Percentiles rank a stretch among this genome's conserved stretches.
These are phyloP conservation scores for Porcisia hertigi DNA, from an alignment of 208 protist species.

Conservation along the genomic window DNA sequence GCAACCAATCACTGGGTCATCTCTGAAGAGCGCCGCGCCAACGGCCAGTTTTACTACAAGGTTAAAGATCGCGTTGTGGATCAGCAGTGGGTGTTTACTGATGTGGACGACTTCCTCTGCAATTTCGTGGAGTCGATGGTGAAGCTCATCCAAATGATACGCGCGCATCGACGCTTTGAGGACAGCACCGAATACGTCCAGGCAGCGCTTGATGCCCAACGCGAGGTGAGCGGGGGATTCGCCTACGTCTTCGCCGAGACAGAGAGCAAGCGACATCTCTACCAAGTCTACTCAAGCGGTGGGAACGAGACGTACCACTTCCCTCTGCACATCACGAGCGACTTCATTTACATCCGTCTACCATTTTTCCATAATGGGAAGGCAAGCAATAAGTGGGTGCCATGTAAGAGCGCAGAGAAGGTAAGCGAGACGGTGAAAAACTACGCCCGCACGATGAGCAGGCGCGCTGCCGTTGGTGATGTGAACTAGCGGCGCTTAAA, in stretches of 20 bases:
- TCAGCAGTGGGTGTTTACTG: slow-evolving; percentile 53
- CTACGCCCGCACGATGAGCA: slow-evolving; percentile 41
- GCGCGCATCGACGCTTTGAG: slow-evolving; percentile 72
- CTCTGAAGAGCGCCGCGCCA: slow-evolving; percentile 61
- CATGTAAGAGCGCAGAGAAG: slow-evolving; percentile 77
- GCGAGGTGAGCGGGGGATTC: slow-evolving; percentile 40
- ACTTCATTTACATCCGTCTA: slow-evolving; percentile 73
- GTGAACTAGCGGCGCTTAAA: background rate
- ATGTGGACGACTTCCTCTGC: slow-evolving; percentile 79
- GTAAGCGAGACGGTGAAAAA: slow-evolving; percentile 81
- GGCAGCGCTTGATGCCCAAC: slow-evolving; percentile 53
- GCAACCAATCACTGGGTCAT: slow-evolving; percentile 76
- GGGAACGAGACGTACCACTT: slow-evolving; percentile 56
- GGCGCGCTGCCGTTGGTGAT: background rate
- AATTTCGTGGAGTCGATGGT: slow-evolving; percentile 72
- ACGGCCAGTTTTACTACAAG: slow-evolving; percentile 72
- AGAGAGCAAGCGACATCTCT: slow-evolving; percentile 43
- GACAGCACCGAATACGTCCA: slow-evolving; percentile 55
- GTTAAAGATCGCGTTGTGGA: slow-evolving; percentile 58
- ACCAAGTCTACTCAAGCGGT: slow-evolving; percentile 66
- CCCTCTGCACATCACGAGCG: slow-evolving; percentile 73
- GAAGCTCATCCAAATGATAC: slow-evolving; percentile 47
- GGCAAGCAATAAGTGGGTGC: slow-evolving; percentile 56
- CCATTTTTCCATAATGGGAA: slow-evolving; percentile 43
- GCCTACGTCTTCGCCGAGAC: slow-evolving; percentile 79